Conservation (phyloP, 139 green algal species). For the Picochlorum costavermella region DNA sequence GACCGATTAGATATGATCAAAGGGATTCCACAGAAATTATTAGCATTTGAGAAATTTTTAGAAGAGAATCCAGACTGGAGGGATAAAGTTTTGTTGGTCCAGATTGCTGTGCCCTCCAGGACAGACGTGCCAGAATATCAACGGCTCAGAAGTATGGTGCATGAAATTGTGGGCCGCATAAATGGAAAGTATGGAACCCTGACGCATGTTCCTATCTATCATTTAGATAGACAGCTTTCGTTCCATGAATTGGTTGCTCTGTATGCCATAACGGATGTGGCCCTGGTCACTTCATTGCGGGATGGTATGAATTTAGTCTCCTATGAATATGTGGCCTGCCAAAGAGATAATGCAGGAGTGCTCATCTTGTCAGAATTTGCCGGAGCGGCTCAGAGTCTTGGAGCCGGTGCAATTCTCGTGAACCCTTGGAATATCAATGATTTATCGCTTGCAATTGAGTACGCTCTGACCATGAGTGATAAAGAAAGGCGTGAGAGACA, state of each 20-base stretch:
- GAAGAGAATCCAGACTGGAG: conserved; percentile 92
- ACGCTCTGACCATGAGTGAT: conserved; percentile 75
- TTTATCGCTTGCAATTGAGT: conserved; percentile 75
- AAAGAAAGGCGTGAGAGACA: conserved; percentile 84
- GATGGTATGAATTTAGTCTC: conserved; percentile 94
- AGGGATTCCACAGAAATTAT: conserved; percentile 98
- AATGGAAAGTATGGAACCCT: conserved; percentile 96
- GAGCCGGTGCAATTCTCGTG: conserved; percentile 89
- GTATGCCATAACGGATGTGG: conserved; percentile 84
- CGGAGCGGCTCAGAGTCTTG: conserved; percentile 75
- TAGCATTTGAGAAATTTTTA: conserved; percentile 98
- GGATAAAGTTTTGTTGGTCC: conserved; percentile 91
- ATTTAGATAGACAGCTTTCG: conserved; percentile 81
- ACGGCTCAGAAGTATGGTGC: conserved; percentile 84
- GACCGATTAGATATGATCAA: conserved; percentile 99
- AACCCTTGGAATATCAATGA: conserved; percentile 99
- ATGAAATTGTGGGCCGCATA: conserved; percentile 99
- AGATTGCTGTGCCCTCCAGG: conserved; percentile 94
- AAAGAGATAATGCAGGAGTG: conserved; percentile 80
- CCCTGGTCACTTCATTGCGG: conserved; percentile 69
- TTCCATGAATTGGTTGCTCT: conserved; percentile 95
- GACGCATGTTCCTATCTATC: conserved; percentile 96
- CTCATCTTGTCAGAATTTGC: conserved; percentile 98
- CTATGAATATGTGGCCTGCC: conserved; percentile 87
- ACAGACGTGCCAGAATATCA: conserved; percentile 96